These are phyloP conservation scores for Monascus ruber DNA, from an alignment of 2,329 filamentous ascomycete genomes.

Conservation along the genomic window DNA sequence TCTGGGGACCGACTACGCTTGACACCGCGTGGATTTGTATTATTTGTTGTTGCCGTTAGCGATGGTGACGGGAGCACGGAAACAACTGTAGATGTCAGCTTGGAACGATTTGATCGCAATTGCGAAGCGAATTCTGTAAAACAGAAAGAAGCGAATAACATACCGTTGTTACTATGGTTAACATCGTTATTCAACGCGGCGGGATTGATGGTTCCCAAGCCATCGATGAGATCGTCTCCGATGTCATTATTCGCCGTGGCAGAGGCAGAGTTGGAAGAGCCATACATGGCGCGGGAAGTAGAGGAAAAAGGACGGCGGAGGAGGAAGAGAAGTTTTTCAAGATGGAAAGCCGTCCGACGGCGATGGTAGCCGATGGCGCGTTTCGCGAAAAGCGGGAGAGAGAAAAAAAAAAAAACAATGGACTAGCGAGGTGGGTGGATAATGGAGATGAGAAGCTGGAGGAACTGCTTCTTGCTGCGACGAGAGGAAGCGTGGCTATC, in stretches of 20 bases:
- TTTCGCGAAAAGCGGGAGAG: too few species aligned
- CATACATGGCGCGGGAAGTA: constrained; percentile 31
- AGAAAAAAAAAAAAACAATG: too few species aligned
- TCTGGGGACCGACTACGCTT: constrained; percentile 74
- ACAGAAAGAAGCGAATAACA: not conserved
- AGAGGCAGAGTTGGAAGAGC: constrained; percentile 38
- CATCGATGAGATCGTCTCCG: constrained; percentile 46
- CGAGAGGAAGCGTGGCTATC: too few species aligned
- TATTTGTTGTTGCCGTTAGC: constrained; percentile 37
- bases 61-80: constrained; percentile 22
- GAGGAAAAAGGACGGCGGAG: not conserved
- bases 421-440: too few species aligned
- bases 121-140: not conserved
- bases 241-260: constrained; percentile 58
- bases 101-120: too few species aligned
- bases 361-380: too few species aligned
- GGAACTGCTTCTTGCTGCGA: too few species aligned
- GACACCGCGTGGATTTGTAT: constrained; percentile 53
- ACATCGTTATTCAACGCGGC: constrained; percentile 70
- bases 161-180: constrained; percentile 37
- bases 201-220: constrained; percentile 83
- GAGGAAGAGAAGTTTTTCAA: not conserved
- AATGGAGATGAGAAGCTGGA: too few species aligned
- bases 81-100: too few species aligned
- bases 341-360: not conserved